Evolutionary conservation across 2,329 filamentous ascomycete species (phyloP), one percentile per base, ranked within the genome.

Genomic region (Apiospora sp.): DNA sequence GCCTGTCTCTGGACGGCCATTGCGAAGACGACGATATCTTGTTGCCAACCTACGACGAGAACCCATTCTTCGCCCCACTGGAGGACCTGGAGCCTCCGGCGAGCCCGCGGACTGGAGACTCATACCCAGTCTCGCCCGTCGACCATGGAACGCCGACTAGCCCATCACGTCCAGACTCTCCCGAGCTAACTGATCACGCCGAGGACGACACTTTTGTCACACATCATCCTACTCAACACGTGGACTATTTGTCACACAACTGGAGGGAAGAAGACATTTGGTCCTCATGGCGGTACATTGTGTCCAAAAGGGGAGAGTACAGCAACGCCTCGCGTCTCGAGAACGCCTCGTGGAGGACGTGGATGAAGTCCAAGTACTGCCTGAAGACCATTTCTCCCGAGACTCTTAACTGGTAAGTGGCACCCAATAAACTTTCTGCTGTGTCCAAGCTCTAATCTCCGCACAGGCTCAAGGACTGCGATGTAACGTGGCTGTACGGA

Each of bases 241-340:
- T 98, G n/a, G 95, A 98, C 83, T 98, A 98, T 80, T 89, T 98
- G 67, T 97, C 95, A 24, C 94, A 98, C 80, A 91, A 96, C 74
- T 98, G 96, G 94, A 91, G 90, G 75, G 95, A 98, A 83, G 95
- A 98, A 82, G 96, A 99, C 82, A 97, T 98, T 37, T 98, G 95
- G 95, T 92, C 94, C 7, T 98, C 96, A 1, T 98, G 96, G 96
- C 92, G 95, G 80, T 96, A 97, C 80, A 94, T 98, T 77, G 91
- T 95, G 22, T 92, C 93, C 41, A 93, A 94, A 78, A 88, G 92
- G 77, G 91, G 91, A 73, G 89, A 94, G 71, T 97, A 97, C 76
- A 91, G 90, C 77, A 96, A 98, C 81, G 90, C 93, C 48, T 92
- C 92, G 46, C 88, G 96, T 69, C 84, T 98, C 43, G 96, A 98